phyloP scores from a whole-genome alignment of 2,329 filamentous ascomycete genomes.

The Laburnicola sp. region DNA sequence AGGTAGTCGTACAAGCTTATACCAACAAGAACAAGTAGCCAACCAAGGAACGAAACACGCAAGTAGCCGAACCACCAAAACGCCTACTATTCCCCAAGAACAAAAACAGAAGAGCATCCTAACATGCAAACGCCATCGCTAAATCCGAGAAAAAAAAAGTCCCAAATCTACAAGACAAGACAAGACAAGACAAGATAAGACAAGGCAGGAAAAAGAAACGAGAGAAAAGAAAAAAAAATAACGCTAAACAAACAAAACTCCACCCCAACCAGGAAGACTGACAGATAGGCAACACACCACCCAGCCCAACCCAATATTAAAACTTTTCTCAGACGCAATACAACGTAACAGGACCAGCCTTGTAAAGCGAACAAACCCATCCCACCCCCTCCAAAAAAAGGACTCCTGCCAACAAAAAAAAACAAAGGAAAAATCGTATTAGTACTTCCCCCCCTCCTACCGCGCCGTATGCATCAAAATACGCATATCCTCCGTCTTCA shows the following conservation, averaged over 20 bases:
- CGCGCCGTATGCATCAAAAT: constrained; percentile 37
- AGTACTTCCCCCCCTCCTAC: neutral
- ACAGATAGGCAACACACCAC: neutral
- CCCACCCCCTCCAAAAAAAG: too few species aligned
- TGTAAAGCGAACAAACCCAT: too few species aligned
- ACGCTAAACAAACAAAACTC: neutral
- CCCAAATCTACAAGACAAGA: neutral
- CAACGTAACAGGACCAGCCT: constrained; percentile 1
- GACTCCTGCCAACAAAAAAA: too few species aligned
- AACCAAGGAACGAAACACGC: neutral
- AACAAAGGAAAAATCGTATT: too few species aligned
- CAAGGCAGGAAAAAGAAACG: neutral
- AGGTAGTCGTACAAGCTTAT: too few species aligned
- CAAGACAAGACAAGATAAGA: too few species aligned
- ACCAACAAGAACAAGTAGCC: neutral
- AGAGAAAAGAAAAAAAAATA: neutral
- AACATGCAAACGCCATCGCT: constrained; percentile 31
- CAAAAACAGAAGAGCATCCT: neutral
- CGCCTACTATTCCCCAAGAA: neutral
- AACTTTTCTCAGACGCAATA: neutral
- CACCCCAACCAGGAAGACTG: neutral
- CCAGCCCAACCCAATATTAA: constrained; percentile 5
- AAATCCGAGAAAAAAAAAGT: constrained; percentile 10
- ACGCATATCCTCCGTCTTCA: constrained; percentile 36
- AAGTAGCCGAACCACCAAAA: neutral